Evolutionary conservation across 768 basidiomycete genomes (phyloP), one percentile per base, ranked within the genome.

Genomic region (Scleroderma citrinum): DNA sequence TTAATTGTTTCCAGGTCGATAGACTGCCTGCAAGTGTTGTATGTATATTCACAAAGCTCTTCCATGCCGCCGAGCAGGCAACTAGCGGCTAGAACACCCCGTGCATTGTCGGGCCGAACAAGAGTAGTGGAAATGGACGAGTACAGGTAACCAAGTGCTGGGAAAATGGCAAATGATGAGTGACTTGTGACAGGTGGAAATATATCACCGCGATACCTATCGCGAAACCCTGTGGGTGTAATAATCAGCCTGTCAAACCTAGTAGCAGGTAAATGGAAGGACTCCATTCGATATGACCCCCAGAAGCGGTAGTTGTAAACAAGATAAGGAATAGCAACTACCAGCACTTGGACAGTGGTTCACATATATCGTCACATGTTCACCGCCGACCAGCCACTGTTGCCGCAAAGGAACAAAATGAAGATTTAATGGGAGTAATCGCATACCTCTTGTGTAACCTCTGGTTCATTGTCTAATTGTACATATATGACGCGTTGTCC

Each of bases 1-100:
- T 76, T 64, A 61, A 94, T 82, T 40, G 81, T 88, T 49, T 87
- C 83, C 57, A 85, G 75, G 39, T 74, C 76, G 69, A 95, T 83
- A 35, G 86, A 87, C 51, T 78, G 80, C 58, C 80, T 78, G 72
- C 87, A 91, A 42, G 81, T 71, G 46, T 81, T 79, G 66, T 92
- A 93, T 19, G 92, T 80, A 59, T 84, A 84, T 54, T 76, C 76
- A 67, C 83, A 86, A 31, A 94, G 72, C 31, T 93, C 88, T 39
- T 91, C 82, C 86, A 93, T 87, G 38, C 88, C 90, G 46, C 88
- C 89, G 39, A 93, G 78, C 30, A 92, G 73, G 67, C 83, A 89
- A 13, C 85, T 87, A 39, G 90, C 86, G 40, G 91, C 88, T 44
- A 95, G 81, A 34, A 92, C 86, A 17, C 82, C 83, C 61, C 90